These are phyloP conservation scores for Talaromyces sp. DNA, from an alignment of 2,329 filamentous ascomycete species.

Conservation along the genomic window DNA sequence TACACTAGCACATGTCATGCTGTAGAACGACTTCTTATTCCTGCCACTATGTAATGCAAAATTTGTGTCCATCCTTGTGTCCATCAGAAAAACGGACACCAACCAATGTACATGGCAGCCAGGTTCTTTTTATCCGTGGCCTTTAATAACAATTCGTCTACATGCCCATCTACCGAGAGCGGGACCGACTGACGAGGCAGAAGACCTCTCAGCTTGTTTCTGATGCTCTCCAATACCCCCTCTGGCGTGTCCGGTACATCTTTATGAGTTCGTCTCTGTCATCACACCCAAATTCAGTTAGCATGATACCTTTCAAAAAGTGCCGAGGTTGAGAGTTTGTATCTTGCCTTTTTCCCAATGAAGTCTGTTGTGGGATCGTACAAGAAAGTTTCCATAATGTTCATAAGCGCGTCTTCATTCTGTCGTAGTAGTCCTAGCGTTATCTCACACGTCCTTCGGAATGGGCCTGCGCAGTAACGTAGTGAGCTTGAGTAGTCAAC, in stretches of 20 bases:
- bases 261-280: constrained; percentile 49
- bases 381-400: constrained; percentile 92
- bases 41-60: background rate
- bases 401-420: constrained; percentile 95
- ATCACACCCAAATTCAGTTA: constrained; percentile 13
- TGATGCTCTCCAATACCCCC: constrained; percentile 85
- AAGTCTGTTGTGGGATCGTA: constrained; percentile 96
- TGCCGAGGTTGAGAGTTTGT: constrained; percentile 10
- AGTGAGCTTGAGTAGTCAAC: background rate
- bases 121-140: constrained; percentile 77
- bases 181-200: constrained; percentile 85
- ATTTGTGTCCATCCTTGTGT: no score
- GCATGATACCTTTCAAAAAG: background rate
- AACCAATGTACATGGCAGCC: constrained; percentile 95
- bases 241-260: constrained; percentile 63
- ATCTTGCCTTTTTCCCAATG: constrained; percentile 63
- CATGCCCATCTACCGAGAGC: constrained; percentile 90
- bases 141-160: constrained; percentile 88
- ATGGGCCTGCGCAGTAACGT: constrained; percentile 56
- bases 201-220: constrained; percentile 78
- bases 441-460: constrained; percentile 84
- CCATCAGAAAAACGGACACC: constrained; percentile 65
- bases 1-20: background rate
- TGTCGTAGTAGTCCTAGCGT: constrained; percentile 79
- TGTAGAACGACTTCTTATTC: background rate